A percentile compares a stretch with the other conserved stretches of the same genome.
Conservation (phyloP, 2,329 filamentous ascomycete species). For the Phyllosticta ampelicida region DNA sequence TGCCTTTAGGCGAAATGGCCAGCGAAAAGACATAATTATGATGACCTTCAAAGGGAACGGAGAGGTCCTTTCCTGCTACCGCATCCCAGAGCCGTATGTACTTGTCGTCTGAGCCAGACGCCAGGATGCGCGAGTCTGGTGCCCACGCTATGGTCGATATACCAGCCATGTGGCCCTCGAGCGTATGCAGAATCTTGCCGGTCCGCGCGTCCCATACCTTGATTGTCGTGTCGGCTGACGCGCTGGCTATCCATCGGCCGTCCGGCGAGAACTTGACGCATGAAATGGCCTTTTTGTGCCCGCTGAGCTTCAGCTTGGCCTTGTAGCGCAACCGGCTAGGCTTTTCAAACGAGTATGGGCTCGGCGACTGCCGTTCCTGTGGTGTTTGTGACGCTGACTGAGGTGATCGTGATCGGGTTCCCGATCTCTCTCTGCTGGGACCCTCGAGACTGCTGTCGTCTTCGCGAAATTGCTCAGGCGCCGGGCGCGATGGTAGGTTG, state of each 20-base stretch:
- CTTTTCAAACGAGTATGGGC: conserved; percentile 18
- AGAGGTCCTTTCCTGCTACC: conserved; percentile 43
- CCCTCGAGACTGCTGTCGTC: conserved; percentile 15
- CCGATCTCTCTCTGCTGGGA: neutral
- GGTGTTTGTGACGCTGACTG: conserved; percentile 13
- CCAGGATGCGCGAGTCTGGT: conserved; percentile 76
- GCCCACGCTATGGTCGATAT: conserved; percentile 92
- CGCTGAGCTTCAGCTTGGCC: conserved; percentile 58
- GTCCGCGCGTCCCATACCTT: conserved; percentile 81
- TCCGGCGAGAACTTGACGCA: conserved; percentile 87
- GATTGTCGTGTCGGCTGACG: conserved; percentile 73
- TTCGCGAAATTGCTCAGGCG: conserved; percentile 18
- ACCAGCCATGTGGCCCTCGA: conserved; percentile 88
- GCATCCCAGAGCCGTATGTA: conserved; percentile 85
- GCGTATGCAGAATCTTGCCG: conserved; percentile 71
- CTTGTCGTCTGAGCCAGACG: conserved; percentile 92
- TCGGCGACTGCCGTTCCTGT: conserved; percentile 12
- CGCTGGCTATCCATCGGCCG: conserved; percentile 75
- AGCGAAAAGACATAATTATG: conserved; percentile 94
- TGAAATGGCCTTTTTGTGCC: conserved; percentile 69
- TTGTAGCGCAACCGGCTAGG: conserved; percentile 56
- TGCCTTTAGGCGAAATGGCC: conserved; percentile 95
- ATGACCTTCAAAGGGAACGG: conserved; percentile 63
- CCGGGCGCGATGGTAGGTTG: conserved; percentile 24
- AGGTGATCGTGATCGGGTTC: conserved; percentile 2